These are phyloP conservation scores for Diaporthe eres DNA, from an alignment of 2,329 filamentous ascomycete genomes.

Conservation along the genomic window DNA sequence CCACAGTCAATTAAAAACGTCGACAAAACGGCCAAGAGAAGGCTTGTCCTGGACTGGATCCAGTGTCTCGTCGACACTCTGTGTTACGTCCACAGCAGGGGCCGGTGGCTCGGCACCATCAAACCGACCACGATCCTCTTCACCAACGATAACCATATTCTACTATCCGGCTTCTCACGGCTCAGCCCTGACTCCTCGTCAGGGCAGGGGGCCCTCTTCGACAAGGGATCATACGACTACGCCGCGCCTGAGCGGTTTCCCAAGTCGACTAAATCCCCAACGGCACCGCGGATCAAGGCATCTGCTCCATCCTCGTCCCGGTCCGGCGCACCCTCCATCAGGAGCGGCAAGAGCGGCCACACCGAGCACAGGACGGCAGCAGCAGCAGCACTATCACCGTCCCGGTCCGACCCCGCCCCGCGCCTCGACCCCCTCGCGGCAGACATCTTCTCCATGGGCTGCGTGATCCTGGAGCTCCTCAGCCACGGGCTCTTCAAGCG, in stretches of 20 bases:
- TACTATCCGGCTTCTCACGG: slow-evolving; percentile 74
- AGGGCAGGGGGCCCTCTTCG: slow-evolving; percentile 65
- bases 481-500: slow-evolving; percentile 76
- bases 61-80: slow-evolving; percentile 79
- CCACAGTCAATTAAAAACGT: slow-evolving; percentile 74
- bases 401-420: slow-evolving; percentile 51
- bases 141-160: slow-evolving; percentile 74
- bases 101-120: slow-evolving; percentile 77
- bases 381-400: slow-evolving; percentile 1
- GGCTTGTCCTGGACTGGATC: slow-evolving; percentile 79
- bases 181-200: slow-evolving; percentile 59
- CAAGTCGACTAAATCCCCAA: slow-evolving; percentile 51
- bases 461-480: slow-evolving; percentile 79
- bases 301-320: slow-evolving; percentile 49
- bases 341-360: slow-evolving; percentile 53
- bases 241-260: slow-evolving; percentile 77
- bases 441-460: slow-evolving; percentile 81
- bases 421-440: slow-evolving; percentile 69
- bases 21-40: slow-evolving; percentile 70
- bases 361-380: slow-evolving; percentile 49
- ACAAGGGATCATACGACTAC: slow-evolving; percentile 81
- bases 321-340: slow-evolving; percentile 50
- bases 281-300: slow-evolving; percentile 50
- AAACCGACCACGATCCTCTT: slow-evolving; percentile 80
- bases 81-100: slow-evolving; percentile 75